A percentile compares a stretch with the other conserved stretches of the same genome.
These are phyloP conservation scores for Plenodomus biglobosus DNA, from an alignment of 2,329 filamentous ascomycete genomes.

Conservation along the genomic window DNA sequence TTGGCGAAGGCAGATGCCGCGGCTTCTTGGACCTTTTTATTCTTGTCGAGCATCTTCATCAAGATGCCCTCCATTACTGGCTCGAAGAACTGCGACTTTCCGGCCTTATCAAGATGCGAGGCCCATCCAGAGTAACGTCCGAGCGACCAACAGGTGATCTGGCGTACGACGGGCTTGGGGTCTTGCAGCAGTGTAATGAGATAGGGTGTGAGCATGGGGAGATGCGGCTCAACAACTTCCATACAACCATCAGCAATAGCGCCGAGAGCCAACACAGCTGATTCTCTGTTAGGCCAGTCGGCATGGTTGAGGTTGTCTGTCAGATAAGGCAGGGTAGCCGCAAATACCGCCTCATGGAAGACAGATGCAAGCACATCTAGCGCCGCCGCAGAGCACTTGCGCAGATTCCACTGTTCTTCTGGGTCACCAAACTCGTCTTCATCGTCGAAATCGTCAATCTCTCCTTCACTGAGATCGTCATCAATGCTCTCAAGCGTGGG, in stretches of 20 bases:
- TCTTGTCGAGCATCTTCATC: constrained; percentile 90
- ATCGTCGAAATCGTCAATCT: constrained; percentile 73
- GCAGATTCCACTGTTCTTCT: constrained; percentile 90
- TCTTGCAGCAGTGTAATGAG: constrained; percentile 84
- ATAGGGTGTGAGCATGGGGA: constrained; percentile 88
- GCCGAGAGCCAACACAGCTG: constrained; percentile 88
- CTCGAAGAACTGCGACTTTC: constrained; percentile 80
- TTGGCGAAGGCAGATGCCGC: constrained; percentile 95
- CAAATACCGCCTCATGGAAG: constrained; percentile 85
- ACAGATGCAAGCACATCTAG: constrained; percentile 91
- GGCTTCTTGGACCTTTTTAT: constrained; percentile 97
- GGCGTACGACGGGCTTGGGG: constrained; percentile 82
- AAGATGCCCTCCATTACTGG: constrained; percentile 97
- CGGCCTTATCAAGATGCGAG: constrained; percentile 67
- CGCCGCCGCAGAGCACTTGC: constrained; percentile 95
- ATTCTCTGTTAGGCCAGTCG: constrained; percentile 91
- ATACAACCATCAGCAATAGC: constrained; percentile 95
- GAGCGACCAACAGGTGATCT: constrained; percentile 98
- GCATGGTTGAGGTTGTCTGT: constrained; percentile 83
- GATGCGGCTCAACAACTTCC: constrained; percentile 82
- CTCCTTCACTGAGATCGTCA: constrained; percentile 82
- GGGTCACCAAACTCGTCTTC: constrained; percentile 73
- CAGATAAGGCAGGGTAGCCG: constrained; percentile 88
- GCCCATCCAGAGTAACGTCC: constrained; percentile 94
- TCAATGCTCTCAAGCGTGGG: constrained; percentile 49